Conservation (phyloP, 495 filamentous ascomycete genomes). For the Podospora pseudopauciseta region DNA sequence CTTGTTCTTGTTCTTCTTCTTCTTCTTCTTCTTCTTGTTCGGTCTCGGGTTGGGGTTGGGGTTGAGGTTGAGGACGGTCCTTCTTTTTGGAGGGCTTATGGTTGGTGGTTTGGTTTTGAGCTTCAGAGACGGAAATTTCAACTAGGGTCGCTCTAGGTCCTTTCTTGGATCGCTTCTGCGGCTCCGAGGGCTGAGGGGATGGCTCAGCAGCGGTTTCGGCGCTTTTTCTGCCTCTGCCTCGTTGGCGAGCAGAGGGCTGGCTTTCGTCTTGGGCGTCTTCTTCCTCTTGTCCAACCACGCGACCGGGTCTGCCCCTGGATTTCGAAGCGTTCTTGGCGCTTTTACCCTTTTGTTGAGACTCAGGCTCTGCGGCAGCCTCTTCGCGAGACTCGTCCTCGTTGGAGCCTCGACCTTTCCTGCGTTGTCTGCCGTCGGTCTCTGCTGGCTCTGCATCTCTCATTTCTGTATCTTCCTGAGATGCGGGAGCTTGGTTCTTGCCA, state of each 20-base stretch:
- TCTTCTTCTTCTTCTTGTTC: background rate
- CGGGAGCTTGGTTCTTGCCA: slow-evolving; percentile 3
- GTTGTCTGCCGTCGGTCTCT: slow-evolving; percentile 11
- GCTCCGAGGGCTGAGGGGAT: slow-evolving; percentile 7
- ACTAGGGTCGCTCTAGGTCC: slow-evolving; percentile 22
- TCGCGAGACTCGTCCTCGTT: slow-evolving; percentile 11
- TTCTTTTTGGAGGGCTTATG: slow-evolving; percentile 5
- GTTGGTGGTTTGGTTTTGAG: slow-evolving; percentile 23
- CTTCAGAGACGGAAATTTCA: slow-evolving; percentile 25
- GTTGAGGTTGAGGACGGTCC: background rate
- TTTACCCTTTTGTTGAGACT: slow-evolving; percentile 4
- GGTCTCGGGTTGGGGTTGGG: background rate
- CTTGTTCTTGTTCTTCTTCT: background rate
- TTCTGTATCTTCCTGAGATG: background rate
- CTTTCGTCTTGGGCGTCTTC: background rate
- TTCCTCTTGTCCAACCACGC: background rate
- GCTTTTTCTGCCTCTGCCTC: slow-evolving; percentile 19
- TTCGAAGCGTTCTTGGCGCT: background rate
- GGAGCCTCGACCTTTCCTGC: slow-evolving; percentile 12
- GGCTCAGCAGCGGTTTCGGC: slow-evolving; percentile 14
- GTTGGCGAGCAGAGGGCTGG: slow-evolving; percentile 10
- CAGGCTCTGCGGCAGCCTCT: background rate
- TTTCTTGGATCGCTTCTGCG: slow-evolving; percentile 5
- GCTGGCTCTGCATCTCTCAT: background rate
- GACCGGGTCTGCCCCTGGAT: background rate